A percentile compares a stretch with the other conserved stretches of the same genome.
Conservation (phyloP, 148 eudicot species). For the Selenicereus undatus region DNA sequence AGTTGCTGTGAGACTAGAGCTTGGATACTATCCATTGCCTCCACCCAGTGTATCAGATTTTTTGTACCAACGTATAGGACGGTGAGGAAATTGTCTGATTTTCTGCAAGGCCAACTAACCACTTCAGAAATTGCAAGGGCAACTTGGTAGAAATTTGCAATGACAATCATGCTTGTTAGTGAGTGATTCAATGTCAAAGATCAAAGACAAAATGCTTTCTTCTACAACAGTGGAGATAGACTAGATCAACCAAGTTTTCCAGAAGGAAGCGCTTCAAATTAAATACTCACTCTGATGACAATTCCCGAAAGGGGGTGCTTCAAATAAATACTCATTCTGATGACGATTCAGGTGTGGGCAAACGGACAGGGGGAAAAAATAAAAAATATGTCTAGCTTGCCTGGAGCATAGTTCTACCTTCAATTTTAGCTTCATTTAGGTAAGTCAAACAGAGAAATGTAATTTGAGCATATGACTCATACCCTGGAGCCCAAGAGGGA, state of each 20-base stretch:
- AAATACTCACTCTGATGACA: no score
- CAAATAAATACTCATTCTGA: not conserved
- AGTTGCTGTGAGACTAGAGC: not conserved
- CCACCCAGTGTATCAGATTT: not conserved
- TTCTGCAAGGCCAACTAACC: not conserved
- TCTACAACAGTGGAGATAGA: no score
- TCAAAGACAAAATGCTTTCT: not conserved
- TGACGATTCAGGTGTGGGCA: not conserved
- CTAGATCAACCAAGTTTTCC: no score
- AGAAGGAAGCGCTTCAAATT: no score
- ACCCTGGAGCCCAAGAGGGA: no score
- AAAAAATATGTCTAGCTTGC: not conserved
- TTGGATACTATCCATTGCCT: not conserved
- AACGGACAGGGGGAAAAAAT: not conserved
- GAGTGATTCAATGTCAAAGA: not conserved
- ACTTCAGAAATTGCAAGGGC: not conserved
- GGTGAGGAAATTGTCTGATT: not conserved
- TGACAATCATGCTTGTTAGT: not conserved
- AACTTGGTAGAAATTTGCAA: not conserved
- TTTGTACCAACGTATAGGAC: not conserved
- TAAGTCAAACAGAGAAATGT: no score
- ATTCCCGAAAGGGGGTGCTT: not conserved
- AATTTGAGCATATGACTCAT: no score
- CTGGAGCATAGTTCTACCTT: not conserved
- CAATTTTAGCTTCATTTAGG: not conserved